A percentile compares a stretch with the other conserved stretches of the same genome.
Conservation (phyloP, 176 grass and related monocot genomes). For the Urochloa ruziziensis region DNA sequence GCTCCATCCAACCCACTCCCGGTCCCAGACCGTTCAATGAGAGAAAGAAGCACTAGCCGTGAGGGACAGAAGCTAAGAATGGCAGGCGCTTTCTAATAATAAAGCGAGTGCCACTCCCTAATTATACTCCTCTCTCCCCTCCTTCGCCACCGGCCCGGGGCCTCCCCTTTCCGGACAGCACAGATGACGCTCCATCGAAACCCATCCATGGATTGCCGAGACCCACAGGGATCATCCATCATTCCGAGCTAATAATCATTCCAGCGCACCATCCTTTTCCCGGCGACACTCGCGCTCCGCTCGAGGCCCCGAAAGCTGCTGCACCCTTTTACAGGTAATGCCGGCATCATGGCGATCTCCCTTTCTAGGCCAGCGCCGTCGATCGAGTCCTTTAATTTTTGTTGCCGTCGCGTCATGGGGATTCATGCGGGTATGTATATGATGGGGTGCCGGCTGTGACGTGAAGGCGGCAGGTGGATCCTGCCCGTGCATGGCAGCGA, state of each 20-base stretch:
- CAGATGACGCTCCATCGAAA: conserved; percentile 15
- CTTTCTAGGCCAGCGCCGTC: not conserved
- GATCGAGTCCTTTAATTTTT: not conserved
- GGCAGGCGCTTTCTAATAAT: conserved; percentile 57
- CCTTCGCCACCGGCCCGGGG: conserved; percentile 9
- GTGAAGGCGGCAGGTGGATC: not conserved
- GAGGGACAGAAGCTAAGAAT: conserved; percentile 31
- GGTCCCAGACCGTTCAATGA: conserved; percentile 27
- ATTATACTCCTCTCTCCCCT: conserved; percentile 42
- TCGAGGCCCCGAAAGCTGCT: conserved; percentile 28
- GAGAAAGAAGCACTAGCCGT: conserved; percentile 25
- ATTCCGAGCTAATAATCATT: conserved; percentile 38
- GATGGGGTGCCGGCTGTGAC: not conserved
- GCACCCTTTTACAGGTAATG: conserved; percentile 53
- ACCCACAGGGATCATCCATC: conserved; percentile 17
- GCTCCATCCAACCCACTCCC: not conserved
- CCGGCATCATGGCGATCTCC: conserved; percentile 25
- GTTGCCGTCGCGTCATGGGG: not conserved
- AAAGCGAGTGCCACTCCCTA: conserved; percentile 50
- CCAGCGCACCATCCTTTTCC: conserved; percentile 17
- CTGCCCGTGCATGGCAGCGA: conserved; percentile 28
- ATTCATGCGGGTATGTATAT: not conserved
- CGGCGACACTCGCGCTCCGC: conserved; percentile 20
- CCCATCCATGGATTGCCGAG: conserved; percentile 4
- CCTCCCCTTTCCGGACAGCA: conserved; percentile 25